phyloP scores from a whole-genome alignment of 371 early-diverging fungal species.

The Mortierella sp. region DNA sequence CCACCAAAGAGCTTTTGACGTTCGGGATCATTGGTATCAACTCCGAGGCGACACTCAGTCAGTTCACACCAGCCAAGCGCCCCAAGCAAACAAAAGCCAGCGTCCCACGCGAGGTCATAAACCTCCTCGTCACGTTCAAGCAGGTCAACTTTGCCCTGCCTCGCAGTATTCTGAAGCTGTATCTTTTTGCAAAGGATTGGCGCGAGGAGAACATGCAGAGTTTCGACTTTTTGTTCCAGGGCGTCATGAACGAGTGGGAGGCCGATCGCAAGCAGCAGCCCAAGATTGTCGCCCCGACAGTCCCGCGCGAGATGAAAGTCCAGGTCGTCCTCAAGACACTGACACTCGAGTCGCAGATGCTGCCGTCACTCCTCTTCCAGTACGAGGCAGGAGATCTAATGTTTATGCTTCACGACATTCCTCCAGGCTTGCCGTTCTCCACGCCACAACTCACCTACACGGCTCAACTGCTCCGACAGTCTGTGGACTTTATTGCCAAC shows the following conservation, averaged over 20 bases:
- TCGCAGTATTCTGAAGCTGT: constrained; percentile 81
- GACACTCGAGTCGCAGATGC: constrained; percentile 72
- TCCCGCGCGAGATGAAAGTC: constrained; percentile 68
- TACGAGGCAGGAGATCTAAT: constrained; percentile 74
- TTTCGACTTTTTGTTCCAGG: constrained; percentile 83
- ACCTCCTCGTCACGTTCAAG: constrained; percentile 71
- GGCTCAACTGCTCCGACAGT: constrained; percentile 71
- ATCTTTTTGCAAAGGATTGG: constrained; percentile 87
- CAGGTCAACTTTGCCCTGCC: constrained; percentile 74
- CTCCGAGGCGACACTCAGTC: constrained; percentile 50
- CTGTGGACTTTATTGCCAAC: constrained; percentile 66
- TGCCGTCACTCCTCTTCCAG: constrained; percentile 76
- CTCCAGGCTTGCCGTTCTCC: constrained; percentile 54
- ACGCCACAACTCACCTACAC: constrained; percentile 63
- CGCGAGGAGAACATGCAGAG: constrained; percentile 81
- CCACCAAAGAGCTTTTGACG: constrained; percentile 42
- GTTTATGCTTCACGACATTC: constrained; percentile 64
- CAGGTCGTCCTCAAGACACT: constrained; percentile 76
- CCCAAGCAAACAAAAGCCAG: constrained; percentile 47
- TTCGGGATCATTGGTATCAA: constrained; percentile 58
- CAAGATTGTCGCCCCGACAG: constrained; percentile 31
- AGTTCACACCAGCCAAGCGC: constrained; percentile 48
- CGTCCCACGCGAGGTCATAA: constrained; percentile 64
- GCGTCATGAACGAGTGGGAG: constrained; percentile 80
- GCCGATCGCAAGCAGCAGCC: constrained; percentile 63